These are phyloP conservation scores for Pichia occidentalis DNA, from an alignment of 805 yeast genomes.

Conservation along the genomic window DNA sequence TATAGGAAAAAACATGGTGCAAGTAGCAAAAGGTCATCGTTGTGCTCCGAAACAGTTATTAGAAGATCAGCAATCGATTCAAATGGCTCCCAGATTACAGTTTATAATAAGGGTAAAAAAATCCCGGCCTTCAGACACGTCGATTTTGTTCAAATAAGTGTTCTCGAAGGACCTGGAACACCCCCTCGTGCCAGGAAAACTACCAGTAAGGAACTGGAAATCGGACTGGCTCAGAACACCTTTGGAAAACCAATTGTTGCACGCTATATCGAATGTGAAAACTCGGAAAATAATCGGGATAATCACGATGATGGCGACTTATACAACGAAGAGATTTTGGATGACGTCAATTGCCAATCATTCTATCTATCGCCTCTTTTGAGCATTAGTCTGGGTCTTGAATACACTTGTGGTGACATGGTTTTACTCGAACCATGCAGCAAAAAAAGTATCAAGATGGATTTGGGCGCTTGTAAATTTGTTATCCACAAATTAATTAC, in stretches of 20 bases:
- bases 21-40: constrained; percentile 23
- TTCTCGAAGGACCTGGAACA: constrained; percentile 46
- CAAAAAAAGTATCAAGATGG: constrained; percentile 8
- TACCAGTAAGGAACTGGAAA: constrained; percentile 8
- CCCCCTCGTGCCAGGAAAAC: constrained; percentile 17
- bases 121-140: constrained; percentile 31
- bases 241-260: constrained; percentile 14
- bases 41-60: neutral
- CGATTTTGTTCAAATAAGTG: constrained; percentile 44
- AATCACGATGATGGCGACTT: constrained; percentile 10
- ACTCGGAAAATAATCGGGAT: constrained; percentile 3
- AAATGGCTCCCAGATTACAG: constrained; percentile 1
- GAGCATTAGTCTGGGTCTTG: constrained; percentile 50
- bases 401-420: constrained; percentile 44
- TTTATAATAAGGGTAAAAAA: constrained; percentile 3
- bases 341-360: neutral
- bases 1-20: constrained; percentile 26
- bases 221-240: constrained; percentile 12
- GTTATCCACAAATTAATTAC: constrained; percentile 49
- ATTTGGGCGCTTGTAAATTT: constrained; percentile 7
- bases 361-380: constrained; percentile 23
- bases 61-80: constrained; percentile 5
- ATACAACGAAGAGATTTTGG: constrained; percentile 23
- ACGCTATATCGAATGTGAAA: constrained; percentile 8
- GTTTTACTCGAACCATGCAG: constrained; percentile 38